Conservation (phyloP, 805 yeast species). For the Barnettozyma wickerhamii region DNA sequence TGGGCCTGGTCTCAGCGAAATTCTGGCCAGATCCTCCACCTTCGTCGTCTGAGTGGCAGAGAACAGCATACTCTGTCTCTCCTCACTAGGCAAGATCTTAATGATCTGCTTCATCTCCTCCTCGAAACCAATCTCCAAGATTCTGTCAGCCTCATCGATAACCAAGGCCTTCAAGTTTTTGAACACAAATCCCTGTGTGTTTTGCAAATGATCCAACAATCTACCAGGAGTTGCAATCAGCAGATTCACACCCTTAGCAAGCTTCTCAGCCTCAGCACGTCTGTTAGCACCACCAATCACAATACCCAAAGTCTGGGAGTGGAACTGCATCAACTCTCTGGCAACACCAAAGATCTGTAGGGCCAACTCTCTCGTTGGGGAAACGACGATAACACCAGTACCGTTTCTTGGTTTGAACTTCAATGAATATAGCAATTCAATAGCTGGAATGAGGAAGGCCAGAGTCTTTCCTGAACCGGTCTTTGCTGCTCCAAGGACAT, state of each 20-base stretch:
- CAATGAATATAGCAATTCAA: constrained; percentile 83
- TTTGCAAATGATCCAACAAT: constrained; percentile 91
- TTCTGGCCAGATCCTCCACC: constrained; percentile 96
- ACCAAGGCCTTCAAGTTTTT: constrained; percentile 91
- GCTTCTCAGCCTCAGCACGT: constrained; percentile 94
- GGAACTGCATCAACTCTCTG: constrained; percentile 79
- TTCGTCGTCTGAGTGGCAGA: constrained; percentile 99
- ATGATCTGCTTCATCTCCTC: constrained; percentile 98
- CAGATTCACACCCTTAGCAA: constrained; percentile 88
- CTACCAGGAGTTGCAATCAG: constrained; percentile 98
- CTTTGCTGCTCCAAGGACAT: constrained; percentile 98
- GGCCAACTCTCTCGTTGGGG: constrained; percentile 98
- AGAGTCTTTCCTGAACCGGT: constrained; percentile 98
- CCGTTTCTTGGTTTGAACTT: constrained; percentile 98
- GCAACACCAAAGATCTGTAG: constrained; percentile 98
- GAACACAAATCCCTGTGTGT: constrained; percentile 89
- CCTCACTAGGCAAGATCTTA: constrained; percentile 85
- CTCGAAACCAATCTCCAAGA: constrained; percentile 95
- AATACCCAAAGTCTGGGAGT: constrained; percentile 89
- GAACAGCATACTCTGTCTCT: constrained; percentile 93
- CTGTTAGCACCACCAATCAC: constrained; percentile 99
- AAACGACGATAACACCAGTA: constrained; percentile 91
- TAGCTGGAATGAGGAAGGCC: constrained; percentile 94
- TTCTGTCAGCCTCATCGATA: constrained; percentile 98
- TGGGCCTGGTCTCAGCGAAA: constrained; percentile 92